Conservation (phyloP, 345 rosid genomes). For the Euphorbia lathyris region DNA sequence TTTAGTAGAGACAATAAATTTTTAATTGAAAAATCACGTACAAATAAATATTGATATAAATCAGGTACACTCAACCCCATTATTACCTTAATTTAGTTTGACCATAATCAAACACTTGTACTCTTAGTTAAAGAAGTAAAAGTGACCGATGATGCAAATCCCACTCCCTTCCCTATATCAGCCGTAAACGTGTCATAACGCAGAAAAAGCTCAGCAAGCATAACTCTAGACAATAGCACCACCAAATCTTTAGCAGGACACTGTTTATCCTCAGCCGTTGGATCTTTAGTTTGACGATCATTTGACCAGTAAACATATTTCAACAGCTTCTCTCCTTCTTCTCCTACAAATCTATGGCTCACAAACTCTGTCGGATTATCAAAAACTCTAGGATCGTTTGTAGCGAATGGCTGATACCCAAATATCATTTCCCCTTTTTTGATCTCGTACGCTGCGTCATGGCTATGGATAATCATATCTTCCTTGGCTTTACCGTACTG, state of each 20-base stretch:
- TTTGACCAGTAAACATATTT: constrained; percentile 56
- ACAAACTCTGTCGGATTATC: constrained; percentile 39
- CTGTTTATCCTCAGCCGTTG: constrained; percentile 46
- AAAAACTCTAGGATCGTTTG: constrained; percentile 41
- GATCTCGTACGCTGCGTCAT: constrained; percentile 41
- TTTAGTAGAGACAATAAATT: too few species aligned
- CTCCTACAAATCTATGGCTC: constrained; percentile 40
- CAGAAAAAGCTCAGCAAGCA: constrained; percentile 48
- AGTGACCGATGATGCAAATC: constrained; percentile 28
- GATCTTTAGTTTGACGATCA: constrained; percentile 37
- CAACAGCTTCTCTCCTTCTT: constrained; percentile 38
- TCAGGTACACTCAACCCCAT: too few species aligned
- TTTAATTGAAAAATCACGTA: too few species aligned
- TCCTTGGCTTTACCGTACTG: constrained; percentile 43
- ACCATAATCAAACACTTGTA: constrained; percentile 5
- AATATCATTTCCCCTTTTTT: constrained; percentile 48
- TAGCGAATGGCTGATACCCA: constrained; percentile 52
- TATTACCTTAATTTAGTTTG: too few species aligned
- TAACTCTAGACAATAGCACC: constrained; percentile 32
- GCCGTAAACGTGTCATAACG: constrained; percentile 47
- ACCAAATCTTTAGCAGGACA: constrained; percentile 53
- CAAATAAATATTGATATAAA: too few species aligned
- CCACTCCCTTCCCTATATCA: constrained; percentile 13
- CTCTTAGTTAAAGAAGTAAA: constrained; percentile 43
- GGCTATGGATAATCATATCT: constrained; percentile 40